These are phyloP conservation scores for Prunus kanzakura DNA, from an alignment of 306 rosid genomes.

Conservation along the genomic window DNA sequence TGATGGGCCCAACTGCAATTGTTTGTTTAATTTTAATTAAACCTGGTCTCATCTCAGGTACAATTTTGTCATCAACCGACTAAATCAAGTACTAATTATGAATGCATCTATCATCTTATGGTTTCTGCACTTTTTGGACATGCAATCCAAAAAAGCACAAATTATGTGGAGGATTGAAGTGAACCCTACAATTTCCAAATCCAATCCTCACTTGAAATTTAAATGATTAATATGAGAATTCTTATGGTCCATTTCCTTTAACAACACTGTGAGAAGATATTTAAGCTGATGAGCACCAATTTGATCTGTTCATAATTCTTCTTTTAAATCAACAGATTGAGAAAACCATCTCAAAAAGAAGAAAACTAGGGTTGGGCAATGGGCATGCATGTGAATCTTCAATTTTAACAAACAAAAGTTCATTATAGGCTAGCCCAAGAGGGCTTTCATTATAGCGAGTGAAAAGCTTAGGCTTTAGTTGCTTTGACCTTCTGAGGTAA, in stretches of 20 bases:
- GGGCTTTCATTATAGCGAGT: too few relatives aligned
- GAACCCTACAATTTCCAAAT: constrained; percentile 19
- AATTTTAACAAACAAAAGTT: too few relatives aligned
- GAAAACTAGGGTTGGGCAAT: neutral
- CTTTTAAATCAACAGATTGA: neutral
- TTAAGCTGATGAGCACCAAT: neutral
- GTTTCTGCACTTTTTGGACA: constrained; percentile 12
- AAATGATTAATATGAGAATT: constrained; percentile 30
- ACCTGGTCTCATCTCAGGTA: neutral
- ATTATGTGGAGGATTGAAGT: neutral
- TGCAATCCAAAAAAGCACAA: neutral
- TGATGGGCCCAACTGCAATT: constrained; percentile 2
- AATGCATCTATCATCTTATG: neutral
- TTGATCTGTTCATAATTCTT: neutral
- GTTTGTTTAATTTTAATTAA: neutral
- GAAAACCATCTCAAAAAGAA: neutral
- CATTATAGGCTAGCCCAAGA: too few relatives aligned
- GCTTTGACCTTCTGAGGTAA: neutral
- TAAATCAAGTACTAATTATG: constrained; percentile 12
- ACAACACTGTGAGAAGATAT: constrained; percentile 6
- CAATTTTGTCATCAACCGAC: neutral
- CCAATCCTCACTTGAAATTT: constrained; percentile 66
- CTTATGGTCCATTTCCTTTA: constrained; percentile 22
- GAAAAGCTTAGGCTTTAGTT: neutral
- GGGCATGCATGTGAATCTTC: too few relatives aligned